Evolutionary conservation across 345 rosid genomes (phyloP).

Genomic region (Camelina hispida): DNA sequence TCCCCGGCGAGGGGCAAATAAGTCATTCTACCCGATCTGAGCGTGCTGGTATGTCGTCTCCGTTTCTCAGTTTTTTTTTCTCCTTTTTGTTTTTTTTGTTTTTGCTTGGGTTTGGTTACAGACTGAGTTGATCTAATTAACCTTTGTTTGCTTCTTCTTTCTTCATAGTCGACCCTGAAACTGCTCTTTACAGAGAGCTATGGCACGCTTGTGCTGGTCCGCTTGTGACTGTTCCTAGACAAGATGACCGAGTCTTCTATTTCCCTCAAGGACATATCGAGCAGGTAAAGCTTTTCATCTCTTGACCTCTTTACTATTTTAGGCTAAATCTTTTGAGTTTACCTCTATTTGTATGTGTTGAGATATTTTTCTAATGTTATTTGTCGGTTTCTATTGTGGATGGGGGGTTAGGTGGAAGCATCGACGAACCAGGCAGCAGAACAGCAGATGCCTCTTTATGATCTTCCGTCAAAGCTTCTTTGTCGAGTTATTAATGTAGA

Average conservation of each 20-base stretch:
- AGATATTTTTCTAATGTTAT: constrained; percentile 3
- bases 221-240: constrained; percentile 74
- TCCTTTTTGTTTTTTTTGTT: background rate
- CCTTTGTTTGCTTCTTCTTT: background rate
- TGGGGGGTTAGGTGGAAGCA: constrained; percentile 70
- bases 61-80: background rate
- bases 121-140: constrained; percentile 24
- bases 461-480: constrained; percentile 69
- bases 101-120: too few relatives aligned
- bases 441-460: constrained; percentile 75
- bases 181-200: constrained; percentile 74
- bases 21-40: constrained; percentile 44
- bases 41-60: constrained; percentile 30
- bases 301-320: background rate
- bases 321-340: background rate
- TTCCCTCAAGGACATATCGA: constrained; percentile 96
- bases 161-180: constrained; percentile 54
- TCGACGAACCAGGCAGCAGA: constrained; percentile 79
- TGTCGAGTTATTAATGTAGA: constrained; percentile 81
- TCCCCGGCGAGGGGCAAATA: constrained; percentile 48
- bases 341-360: too few relatives aligned
- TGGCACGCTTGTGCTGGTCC: constrained; percentile 99
- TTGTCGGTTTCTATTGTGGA: constrained; percentile 13
- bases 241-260: constrained; percentile 77
- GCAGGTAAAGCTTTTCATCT: constrained; percentile 59